Evolutionary conservation across 148 eudicot species (phyloP).

Genomic region (Nepenthes gracilis): DNA sequence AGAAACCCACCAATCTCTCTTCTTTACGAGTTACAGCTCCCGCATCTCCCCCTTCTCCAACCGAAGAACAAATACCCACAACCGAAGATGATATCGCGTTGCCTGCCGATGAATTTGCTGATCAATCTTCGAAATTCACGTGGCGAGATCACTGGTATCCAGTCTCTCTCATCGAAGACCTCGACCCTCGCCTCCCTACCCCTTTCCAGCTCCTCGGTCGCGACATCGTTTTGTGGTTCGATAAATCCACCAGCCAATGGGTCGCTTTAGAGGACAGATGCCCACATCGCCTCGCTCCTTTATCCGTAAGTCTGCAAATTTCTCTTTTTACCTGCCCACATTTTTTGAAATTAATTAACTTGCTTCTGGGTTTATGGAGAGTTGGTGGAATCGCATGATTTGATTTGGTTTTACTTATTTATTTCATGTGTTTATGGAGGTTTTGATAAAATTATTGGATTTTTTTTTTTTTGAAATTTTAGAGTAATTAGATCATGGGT

Average conservation of each 20-base stretch:
- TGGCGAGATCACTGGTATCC: constrained; percentile 99
- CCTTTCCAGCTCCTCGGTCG: constrained; percentile 84
- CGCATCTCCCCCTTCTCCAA: constrained; percentile 12
- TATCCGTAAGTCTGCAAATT: constrained; percentile 38
- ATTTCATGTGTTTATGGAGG: too few species aligned
- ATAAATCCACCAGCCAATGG: constrained; percentile 39
- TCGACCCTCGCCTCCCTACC: constrained; percentile 52
- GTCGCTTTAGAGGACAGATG: constrained; percentile 83
- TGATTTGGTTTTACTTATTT: constrained; percentile 1
- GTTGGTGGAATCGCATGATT: neutral
- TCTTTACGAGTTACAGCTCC: constrained; percentile 43
- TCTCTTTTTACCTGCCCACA: neutral
- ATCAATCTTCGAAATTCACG: constrained; percentile 42
- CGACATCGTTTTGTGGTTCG: constrained; percentile 85
- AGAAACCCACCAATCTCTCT: constrained; percentile 9
- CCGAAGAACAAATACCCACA: neutral
- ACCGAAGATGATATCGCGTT: constrained; percentile 3
- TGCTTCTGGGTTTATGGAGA: neutral
- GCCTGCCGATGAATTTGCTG: constrained; percentile 10
- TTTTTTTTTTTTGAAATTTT: too few species aligned
- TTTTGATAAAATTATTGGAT: too few species aligned
- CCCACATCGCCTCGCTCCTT: constrained; percentile 96
- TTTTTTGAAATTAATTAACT: neutral
- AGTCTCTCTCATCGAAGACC: constrained; percentile 75
- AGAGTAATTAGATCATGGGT: too few species aligned